phyloP scores from a whole-genome alignment of 495 filamentous ascomycete species.

The Apiosordaria backusii region DNA sequence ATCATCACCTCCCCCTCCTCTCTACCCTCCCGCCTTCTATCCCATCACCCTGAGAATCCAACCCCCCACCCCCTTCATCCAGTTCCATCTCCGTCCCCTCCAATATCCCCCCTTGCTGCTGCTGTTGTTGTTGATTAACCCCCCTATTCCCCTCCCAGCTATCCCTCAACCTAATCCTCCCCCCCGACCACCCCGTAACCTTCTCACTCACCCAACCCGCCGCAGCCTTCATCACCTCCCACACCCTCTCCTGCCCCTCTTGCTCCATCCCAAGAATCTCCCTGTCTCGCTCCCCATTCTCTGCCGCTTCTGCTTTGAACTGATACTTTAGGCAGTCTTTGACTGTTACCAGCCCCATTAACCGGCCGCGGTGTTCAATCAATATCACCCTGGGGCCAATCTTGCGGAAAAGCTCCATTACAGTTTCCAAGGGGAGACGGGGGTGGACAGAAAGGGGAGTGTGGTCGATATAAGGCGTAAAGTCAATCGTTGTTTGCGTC shows the following conservation, averaged over 20 bases:
- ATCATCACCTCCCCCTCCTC: not conserved
- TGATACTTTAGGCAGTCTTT: constrained; percentile 98
- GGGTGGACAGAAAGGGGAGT: constrained; percentile 91
- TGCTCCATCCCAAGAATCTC: constrained; percentile 31
- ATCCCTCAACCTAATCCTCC: constrained; percentile 44
- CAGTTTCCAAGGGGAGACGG: constrained; percentile 87
- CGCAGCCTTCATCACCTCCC: constrained; percentile 57
- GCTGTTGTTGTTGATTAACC: constrained; percentile 14
- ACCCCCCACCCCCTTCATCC: constrained; percentile 48
- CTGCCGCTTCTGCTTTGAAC: constrained; percentile 90
- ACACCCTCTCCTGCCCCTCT: constrained; percentile 63
- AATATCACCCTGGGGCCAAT: constrained; percentile 93
- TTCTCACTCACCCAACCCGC: constrained; percentile 55
- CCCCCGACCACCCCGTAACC: constrained; percentile 46
- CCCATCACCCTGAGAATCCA: constrained; percentile 61
- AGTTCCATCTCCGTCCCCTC: constrained; percentile 60
- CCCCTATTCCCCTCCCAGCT: constrained; percentile 31
- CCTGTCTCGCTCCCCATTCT: constrained; percentile 50
- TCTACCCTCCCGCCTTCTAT: not conserved
- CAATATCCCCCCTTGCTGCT: constrained; percentile 45
- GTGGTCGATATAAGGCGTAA: constrained; percentile 82
- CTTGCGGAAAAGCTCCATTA: constrained; percentile 99
- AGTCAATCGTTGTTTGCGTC: constrained; percentile 65
- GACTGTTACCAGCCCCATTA: constrained; percentile 85
- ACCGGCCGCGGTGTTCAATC: constrained; percentile 80